Evolutionary conservation across 176 grass and related monocot genomes (phyloP).

Genomic region (Carex littledalei): DNA sequence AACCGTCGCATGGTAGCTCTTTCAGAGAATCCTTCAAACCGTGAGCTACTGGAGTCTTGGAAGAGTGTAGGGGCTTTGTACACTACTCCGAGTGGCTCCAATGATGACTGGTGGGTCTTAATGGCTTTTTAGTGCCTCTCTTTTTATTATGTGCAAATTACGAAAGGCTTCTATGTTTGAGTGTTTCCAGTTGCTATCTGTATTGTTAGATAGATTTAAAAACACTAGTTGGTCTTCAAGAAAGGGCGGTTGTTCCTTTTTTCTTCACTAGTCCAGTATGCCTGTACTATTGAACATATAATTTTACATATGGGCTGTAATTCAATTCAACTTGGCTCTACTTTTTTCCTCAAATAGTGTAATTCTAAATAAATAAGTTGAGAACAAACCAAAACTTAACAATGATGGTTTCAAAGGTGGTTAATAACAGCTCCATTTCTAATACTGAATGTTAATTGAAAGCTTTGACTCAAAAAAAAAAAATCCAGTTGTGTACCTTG

Average conservation of each 20-base stretch:
- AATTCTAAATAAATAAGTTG: not conserved
- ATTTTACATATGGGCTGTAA: not conserved
- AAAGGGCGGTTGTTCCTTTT: not conserved
- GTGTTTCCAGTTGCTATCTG: not conserved
- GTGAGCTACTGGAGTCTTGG: constrained; percentile 67
- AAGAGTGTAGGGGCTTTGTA: constrained; percentile 57
- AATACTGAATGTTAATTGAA: constrained; percentile 4
- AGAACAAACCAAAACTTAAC: not conserved
- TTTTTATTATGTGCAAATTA: not conserved
- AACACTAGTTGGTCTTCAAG: not conserved
- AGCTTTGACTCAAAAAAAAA: not conserved
- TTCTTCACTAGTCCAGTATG: not conserved
- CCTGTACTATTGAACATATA: not conserved
- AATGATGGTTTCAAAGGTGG: not conserved
- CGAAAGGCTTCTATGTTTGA: not conserved
- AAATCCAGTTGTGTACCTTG: not conserved
- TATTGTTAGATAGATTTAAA: not conserved
- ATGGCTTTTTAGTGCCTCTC: not conserved
- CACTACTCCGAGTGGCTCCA: constrained; percentile 79
- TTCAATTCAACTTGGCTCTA: not conserved
- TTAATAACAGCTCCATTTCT: not conserved
- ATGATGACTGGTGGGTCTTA: constrained; percentile 78
- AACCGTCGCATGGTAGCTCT: constrained; percentile 55
- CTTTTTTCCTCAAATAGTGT: not conserved
- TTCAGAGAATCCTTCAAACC: constrained; percentile 66